Base-by-base conservation (phyloP, 768 basidiomycete genomes). In the Lentinula lateritia region DNA sequence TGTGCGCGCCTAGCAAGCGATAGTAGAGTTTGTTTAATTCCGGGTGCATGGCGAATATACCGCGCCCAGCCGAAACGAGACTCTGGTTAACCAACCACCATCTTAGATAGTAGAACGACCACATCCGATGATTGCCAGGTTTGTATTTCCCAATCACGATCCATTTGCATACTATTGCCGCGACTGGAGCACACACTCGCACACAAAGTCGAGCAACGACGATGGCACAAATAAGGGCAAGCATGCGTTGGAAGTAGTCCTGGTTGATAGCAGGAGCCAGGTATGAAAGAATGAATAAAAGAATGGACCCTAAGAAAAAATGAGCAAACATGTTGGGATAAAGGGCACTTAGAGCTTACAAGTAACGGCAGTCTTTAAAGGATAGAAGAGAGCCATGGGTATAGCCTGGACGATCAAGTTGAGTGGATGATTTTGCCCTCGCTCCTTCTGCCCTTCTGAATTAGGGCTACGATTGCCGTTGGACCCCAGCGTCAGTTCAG, bases 111-210 rank as follows among this genome's bases (percentile, higher is more conserved):
- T 78, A 79, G 2, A 50, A 61, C n/a, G 75, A 75, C 75, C 76
- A 80, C 76, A 74, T 73, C 60, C 67, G 71, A 62, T 79, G 74
- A 1, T 64, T 69, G 7, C 77, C 78, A 5, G 73, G 68, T 62
- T 68, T 74, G 68, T 80, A 78, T 34, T 67, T 66, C 1, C 80
- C 79, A 50, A 82, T 80, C 53, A 80, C 70, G 43, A 76, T 38
- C 79, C 80, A 82, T 57, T 82, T 80, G 73, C 80, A 78, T 9
- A 68, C 12, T 55, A 80, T 80, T 0, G 79, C 72, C 4, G 66
- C 62, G 23, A 80, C 36, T 2, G 80, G 80, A 28, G 72, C 73
- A 28, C 78, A 59, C 42, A 76, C 69, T 16, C 76, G 71, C 16
- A 72, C 71, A 5, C 68, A 60, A 4, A 77, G 54, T 34, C 78